Base-by-base conservation (phyloP, 1,284 basidiomycete species). In the Marasmius fiardii region DNA sequence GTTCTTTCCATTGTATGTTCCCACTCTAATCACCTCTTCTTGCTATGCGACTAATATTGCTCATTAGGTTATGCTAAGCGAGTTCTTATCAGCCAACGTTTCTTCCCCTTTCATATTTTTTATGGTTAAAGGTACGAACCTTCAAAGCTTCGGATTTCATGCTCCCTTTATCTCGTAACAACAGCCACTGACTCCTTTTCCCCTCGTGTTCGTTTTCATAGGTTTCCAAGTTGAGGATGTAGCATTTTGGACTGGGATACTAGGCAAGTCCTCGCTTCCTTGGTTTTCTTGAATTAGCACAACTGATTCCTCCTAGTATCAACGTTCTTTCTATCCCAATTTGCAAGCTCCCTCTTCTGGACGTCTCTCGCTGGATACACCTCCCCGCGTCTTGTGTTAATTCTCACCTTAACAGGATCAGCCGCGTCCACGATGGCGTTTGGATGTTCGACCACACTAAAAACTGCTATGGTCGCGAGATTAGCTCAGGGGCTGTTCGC, bases 401-500 rank as follows among this genome's bases (percentile, higher is more conserved):
- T 91, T 56, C 79, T 91, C 44, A 95, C 94, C 49, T 75, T 98
- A 52, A 71, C 95, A 53, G 94, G 94, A 23, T 92, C 90, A 67
- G 85, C 88, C 0, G 57, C 89, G 37, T 90, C 92, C 12, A 89
- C 86, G 64, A 76, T 88, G 43, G 72, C 88, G 26, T 99, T 98
- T 66, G 96, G 96, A 23, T 93, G 94, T 0, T 84, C 90, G 24
- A 88, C 85, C n/a, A 80, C 88, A 3, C 77, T 95, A 11, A 80
- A 85, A 26, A 85, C 95, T 68, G 96, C 95, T 2, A 86, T 98
- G 54, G 85, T 79, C 43, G 86, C 96, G 35, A 83, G 96, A 14
- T 77, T 99, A 4, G 79, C 93, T 28, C 96, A 99, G 70, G 96
- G 96, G 24, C 81, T 98, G 39, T 99, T 98, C 68, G 95, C 93